Conservation (phyloP, 2,329 filamentous ascomycete genomes). For the Arthrobotrys sphaeroides region DNA sequence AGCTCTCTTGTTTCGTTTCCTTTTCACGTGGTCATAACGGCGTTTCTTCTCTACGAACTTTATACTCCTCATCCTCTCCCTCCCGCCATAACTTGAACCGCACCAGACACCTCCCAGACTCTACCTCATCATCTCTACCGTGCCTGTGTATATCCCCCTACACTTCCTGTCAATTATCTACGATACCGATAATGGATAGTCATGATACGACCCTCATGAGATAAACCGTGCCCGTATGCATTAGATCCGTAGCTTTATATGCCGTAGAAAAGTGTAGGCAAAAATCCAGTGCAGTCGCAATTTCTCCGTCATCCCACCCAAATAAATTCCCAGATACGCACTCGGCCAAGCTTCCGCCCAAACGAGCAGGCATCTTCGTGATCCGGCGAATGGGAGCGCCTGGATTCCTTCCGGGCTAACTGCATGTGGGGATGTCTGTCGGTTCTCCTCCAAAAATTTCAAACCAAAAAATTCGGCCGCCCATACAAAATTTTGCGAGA, state of each 20-base stretch:
- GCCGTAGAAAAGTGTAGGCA: not conserved
- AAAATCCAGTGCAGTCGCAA: not conserved
- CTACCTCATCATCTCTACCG: slow-evolving; percentile 3
- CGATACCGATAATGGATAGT: slow-evolving; percentile 51
- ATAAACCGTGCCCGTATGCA: slow-evolving; percentile 6
- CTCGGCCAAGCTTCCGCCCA: not conserved
- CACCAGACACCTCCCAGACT: slow-evolving; percentile 18
- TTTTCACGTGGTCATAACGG: slow-evolving; percentile 51
- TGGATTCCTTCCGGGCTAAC: slow-evolving; percentile 36
- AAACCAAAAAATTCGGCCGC: slow-evolving; percentile 39
- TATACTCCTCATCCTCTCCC: slow-evolving; percentile 14
- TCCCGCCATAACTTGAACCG: slow-evolving; percentile 24
- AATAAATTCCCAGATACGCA: not conserved
- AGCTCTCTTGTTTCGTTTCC: slow-evolving; percentile 33
- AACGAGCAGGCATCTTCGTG: slow-evolving; percentile 21
- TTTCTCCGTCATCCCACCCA: slow-evolving; percentile 1
- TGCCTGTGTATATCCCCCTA: slow-evolving; percentile 51
- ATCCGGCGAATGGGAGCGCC: slow-evolving; percentile 36
- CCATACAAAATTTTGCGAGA: slow-evolving; percentile 42
- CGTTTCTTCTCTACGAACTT: slow-evolving; percentile 53
- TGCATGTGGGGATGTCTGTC: slow-evolving; percentile 38
- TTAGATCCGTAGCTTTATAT: not conserved
- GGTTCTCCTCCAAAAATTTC: slow-evolving; percentile 13
- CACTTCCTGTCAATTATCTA: slow-evolving; percentile 49
- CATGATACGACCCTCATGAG: slow-evolving; percentile 51